Percentiles rank a stretch among this genome's conserved stretches.
These are phyloP conservation scores for Alternaria panax DNA, from an alignment of 2,329 filamentous ascomycete genomes.

Conservation along the genomic window DNA sequence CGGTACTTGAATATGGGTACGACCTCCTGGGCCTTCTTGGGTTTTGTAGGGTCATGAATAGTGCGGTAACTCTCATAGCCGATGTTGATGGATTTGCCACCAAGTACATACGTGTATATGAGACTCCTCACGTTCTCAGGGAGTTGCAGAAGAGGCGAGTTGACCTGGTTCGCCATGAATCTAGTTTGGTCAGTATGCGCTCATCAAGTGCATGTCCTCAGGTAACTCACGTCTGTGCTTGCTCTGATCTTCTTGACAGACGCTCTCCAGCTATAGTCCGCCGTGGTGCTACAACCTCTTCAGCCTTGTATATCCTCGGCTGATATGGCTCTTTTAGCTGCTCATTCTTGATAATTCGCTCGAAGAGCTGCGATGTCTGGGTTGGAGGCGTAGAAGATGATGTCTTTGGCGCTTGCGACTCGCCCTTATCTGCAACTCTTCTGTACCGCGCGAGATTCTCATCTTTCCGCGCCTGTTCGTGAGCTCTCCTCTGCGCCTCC, in stretches of 20 bases:
- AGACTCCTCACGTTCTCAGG: slow-evolving; percentile 29
- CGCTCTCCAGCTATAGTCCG: slow-evolving; percentile 16
- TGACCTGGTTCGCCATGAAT: slow-evolving; percentile 34
- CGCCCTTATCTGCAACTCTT: background rate
- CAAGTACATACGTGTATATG: slow-evolving; percentile 33
- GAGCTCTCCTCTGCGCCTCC: slow-evolving; percentile 20
- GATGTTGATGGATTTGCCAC: slow-evolving; percentile 38
- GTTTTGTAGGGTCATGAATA: background rate
- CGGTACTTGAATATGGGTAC: slow-evolving; percentile 33
- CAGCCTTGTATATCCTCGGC: slow-evolving; percentile 21
- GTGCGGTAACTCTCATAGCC: slow-evolving; percentile 30
- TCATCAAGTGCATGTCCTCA: background rate
- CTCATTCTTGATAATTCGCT: slow-evolving; percentile 16
- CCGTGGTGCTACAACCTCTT: slow-evolving; percentile 13
- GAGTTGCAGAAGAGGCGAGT: slow-evolving; percentile 35
- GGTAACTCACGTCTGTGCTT: slow-evolving; percentile 25
- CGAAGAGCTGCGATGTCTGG: slow-evolving; percentile 14
- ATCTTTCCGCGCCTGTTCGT: slow-evolving; percentile 11
- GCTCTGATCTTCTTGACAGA: slow-evolving; percentile 19
- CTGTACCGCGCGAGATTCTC: background rate
- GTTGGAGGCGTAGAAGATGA: slow-evolving; percentile 9
- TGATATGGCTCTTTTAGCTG: slow-evolving; percentile 18
- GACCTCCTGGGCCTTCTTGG: background rate
- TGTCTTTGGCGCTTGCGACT: background rate
- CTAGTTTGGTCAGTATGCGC: slow-evolving; percentile 13